A percentile compares a stretch with the other conserved stretches of the same genome.
Conservation (phyloP, 2,329 filamentous ascomycete species). For the Microdochium trichocladiopsis region DNA sequence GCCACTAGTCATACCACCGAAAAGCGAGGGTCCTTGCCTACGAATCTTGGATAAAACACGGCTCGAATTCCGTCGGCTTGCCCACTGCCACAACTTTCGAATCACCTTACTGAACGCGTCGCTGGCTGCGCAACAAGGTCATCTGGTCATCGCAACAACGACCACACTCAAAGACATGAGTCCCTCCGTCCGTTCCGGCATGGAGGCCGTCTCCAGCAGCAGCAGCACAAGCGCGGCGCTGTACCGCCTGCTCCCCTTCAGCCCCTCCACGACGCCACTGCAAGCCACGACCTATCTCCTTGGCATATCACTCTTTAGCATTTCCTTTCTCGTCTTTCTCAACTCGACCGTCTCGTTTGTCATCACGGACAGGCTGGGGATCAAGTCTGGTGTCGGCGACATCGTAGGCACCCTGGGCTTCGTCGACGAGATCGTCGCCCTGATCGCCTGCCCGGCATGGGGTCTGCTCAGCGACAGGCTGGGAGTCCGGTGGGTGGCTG, state of each 20-base stretch:
- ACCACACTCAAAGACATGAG: neutral
- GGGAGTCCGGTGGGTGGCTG: conserved; percentile 65
- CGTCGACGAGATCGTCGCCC: conserved; percentile 73
- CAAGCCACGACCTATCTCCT: conserved; percentile 72
- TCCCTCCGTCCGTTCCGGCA: too few species aligned
- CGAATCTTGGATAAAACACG: too few species aligned
- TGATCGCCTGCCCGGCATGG: conserved; percentile 76
- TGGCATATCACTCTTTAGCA: conserved; percentile 78
- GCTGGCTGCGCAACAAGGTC: too few species aligned
- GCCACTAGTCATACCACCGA: too few species aligned
- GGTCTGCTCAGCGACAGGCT: conserved; percentile 70
- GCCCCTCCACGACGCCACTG: conserved; percentile 48
- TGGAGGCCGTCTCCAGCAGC: neutral
- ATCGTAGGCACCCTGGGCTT: conserved; percentile 81
- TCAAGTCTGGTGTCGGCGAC: conserved; percentile 67
- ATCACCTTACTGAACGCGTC: too few species aligned
- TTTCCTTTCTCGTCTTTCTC: conserved; percentile 84
- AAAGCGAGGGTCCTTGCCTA: too few species aligned
- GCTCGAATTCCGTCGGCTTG: too few species aligned
- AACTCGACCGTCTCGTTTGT: conserved; percentile 82
- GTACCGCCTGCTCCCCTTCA: conserved; percentile 47
- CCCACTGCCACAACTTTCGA: too few species aligned
- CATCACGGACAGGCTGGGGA: conserved; percentile 73
- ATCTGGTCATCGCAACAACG: too few species aligned
- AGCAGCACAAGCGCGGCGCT: conserved; percentile 10